These are phyloP conservation scores for Ganoderma meredithae DNA, from an alignment of 1,284 basidiomycete species.

Conservation along the genomic window DNA sequence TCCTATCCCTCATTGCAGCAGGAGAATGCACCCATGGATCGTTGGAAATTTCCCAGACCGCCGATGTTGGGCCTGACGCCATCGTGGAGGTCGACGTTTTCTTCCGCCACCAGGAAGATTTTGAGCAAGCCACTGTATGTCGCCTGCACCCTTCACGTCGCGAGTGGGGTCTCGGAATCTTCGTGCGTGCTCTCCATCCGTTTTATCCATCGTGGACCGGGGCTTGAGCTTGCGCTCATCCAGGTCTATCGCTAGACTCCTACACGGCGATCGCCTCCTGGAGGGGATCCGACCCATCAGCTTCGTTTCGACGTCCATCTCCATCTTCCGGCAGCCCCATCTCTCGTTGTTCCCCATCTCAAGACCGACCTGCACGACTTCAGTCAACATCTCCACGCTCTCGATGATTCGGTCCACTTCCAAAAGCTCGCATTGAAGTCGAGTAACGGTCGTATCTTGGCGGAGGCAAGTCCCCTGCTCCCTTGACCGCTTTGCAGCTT, in stretches of 20 bases:
- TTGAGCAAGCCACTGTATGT: slow-evolving; percentile 34
- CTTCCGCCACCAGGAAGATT: slow-evolving; percentile 28
- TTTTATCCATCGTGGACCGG: too few relatives aligned
- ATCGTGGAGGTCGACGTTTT: slow-evolving; percentile 33
- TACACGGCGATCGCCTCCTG: slow-evolving; percentile 13
- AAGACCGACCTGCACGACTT: slow-evolving; percentile 35
- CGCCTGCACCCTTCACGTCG: slow-evolving; percentile 29
- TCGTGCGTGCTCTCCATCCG: slow-evolving; percentile 32
- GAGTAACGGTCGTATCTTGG: slow-evolving; percentile 30
- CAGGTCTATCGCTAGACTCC: slow-evolving; percentile 25
- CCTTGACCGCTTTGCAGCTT: not conserved
- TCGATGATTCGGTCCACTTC: slow-evolving; percentile 31
- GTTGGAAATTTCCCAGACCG: slow-evolving; percentile 34
- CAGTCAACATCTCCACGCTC: slow-evolving; percentile 32
- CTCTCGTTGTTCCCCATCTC: slow-evolving; percentile 30
- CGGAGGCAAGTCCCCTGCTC: slow-evolving; percentile 25
- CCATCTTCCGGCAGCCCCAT: slow-evolving; percentile 28
- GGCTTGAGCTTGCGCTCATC: not conserved
- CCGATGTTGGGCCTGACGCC: slow-evolving; percentile 25
- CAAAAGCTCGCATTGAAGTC: slow-evolving; percentile 25
- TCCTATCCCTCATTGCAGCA: slow-evolving; percentile 36
- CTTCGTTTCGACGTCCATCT: slow-evolving; percentile 34
- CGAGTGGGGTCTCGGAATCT: slow-evolving; percentile 40
- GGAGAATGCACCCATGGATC: slow-evolving; percentile 38
- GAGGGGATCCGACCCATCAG: slow-evolving; percentile 9